Conservation (phyloP, 345 rosid species). For the Erodium maritimum region DNA sequence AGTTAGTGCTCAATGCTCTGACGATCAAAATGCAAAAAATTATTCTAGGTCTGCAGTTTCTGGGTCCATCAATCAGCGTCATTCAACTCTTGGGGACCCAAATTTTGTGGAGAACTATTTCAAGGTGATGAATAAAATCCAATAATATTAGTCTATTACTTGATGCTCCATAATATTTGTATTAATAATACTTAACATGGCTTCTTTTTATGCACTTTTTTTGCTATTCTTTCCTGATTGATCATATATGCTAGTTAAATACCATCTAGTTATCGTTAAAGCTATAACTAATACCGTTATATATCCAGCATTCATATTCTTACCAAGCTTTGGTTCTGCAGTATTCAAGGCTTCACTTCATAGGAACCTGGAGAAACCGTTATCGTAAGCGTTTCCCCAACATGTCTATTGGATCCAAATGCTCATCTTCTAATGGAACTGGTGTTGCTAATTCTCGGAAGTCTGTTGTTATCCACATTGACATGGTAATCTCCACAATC, state of each 20-base stretch:
- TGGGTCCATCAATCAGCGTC: conserved; percentile 33
- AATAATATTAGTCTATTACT: conserved; percentile 1
- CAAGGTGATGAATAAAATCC: conserved; percentile 36
- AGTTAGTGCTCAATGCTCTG: conserved; percentile 19
- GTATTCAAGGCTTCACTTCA: conserved; percentile 95
- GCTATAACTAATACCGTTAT: background rate
- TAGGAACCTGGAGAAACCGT: conserved; percentile 95
- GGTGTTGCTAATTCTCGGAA: conserved; percentile 25
- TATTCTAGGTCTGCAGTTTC: conserved; percentile 19
- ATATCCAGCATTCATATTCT: background rate
- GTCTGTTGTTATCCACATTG: conserved; percentile 59
- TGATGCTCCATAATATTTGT: background rate
- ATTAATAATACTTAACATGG: background rate
- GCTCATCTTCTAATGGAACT: conserved; percentile 21
- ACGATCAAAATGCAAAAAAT: conserved; percentile 15
- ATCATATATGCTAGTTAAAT: background rate
- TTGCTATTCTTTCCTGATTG: background rate
- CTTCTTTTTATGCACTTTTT: background rate
- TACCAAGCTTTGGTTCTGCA: conserved; percentile 19
- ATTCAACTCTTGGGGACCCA: conserved; percentile 73
- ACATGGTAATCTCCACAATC: conserved; percentile 47
- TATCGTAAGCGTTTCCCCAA: conserved; percentile 62
- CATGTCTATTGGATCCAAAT: conserved; percentile 23
- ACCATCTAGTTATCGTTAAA: background rate
- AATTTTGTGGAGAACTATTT: conserved; percentile 91